Conservation (phyloP, 805 yeast genomes). For the Tetrapisispora phaffii region DNA sequence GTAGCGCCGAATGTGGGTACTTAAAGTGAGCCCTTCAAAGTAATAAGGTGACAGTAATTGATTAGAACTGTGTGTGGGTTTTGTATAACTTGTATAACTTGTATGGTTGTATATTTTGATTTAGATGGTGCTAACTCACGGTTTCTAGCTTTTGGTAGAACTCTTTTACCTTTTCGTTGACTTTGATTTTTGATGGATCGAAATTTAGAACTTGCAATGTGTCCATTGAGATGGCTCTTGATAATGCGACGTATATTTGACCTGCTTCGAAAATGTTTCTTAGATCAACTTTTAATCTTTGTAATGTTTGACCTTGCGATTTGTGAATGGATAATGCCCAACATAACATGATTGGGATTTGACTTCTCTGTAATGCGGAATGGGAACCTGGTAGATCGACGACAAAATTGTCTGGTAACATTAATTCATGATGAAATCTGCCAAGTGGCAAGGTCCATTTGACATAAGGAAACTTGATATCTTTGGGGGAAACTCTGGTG, state of each 20-base stretch:
- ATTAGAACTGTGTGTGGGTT: too few relatives aligned
- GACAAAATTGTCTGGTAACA: slow-evolving; percentile 33
- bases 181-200: slow-evolving; percentile 44
- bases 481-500: slow-evolving; percentile 9
- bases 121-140: slow-evolving; percentile 1
- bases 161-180: slow-evolving; percentile 48
- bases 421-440: slow-evolving; percentile 25
- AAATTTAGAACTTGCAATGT: slow-evolving; percentile 58
- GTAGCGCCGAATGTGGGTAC: background rate
- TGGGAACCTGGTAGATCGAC: slow-evolving; percentile 30
- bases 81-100: too few relatives aligned
- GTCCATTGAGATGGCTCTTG: slow-evolving; percentile 64
- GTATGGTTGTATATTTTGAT: too few relatives aligned
- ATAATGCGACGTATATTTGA: slow-evolving; percentile 74
- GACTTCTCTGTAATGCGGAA: slow-evolving; percentile 36
- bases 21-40: too few relatives aligned
- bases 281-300: slow-evolving; percentile 59
- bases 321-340: slow-evolving; percentile 84
- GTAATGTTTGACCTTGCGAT: slow-evolving; percentile 77
- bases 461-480: slow-evolving; percentile 25
- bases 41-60: too few relatives aligned
- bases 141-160: slow-evolving; percentile 46
- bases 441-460: slow-evolving; percentile 26
- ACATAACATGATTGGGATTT: slow-evolving; percentile 60
- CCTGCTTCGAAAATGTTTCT: slow-evolving; percentile 66